Evolutionary conservation across 2,329 filamentous ascomycete species (phyloP), one percentile per base, ranked within the genome.

Genomic region (Hypoxylon sp.): DNA sequence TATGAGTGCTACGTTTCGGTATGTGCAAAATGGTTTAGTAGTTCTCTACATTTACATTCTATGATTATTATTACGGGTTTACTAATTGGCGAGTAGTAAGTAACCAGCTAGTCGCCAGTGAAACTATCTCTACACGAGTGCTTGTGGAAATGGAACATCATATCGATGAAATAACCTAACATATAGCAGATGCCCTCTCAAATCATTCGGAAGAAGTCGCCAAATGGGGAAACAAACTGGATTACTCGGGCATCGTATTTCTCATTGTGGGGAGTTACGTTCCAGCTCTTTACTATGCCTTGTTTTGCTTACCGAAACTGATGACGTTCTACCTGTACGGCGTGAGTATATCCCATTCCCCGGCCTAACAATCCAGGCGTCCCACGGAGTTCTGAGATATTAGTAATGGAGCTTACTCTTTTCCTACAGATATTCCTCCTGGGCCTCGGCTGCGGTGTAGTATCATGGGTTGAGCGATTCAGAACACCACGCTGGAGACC

Each of bases 261-360:
- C 75, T 99, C 61, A 97, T 97, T 51, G 89, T 93, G 61, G 94
- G 94, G 5, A 93, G 88, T 68, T 96, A 93, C 67, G 83, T 97
- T 34, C 92, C 94, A 2, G 88, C 89, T 38, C 72, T 99, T 51
- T 94, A 90, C 71, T 96, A 95, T 70, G 91, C 88, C 3, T 91
- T 96, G 69, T 90, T 83, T 64, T 91, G 87, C 65, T 75, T 86
- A 57, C 82, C 84, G 2, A 64, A 69, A 5, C 69, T 93, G 63
- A 84, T 91, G 74, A 77, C 75, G 31, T 68, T 81, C 2, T 97
- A 97, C 70, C 86, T 92, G 75, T 81, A 77, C 9, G 86, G 90
- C 79, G 89, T 91, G 67, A 70, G 81, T 75, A 42, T 5, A 12
- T 6, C 31, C 19, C 40, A n/a, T n/a, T n/a, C n/a, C n/a, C n/a